Percentiles rank a stretch among this genome's conserved stretches.
Evolutionary conservation across 306 rosid species (phyloP).

Genomic region (Oxytropis ochrocephala): DNA sequence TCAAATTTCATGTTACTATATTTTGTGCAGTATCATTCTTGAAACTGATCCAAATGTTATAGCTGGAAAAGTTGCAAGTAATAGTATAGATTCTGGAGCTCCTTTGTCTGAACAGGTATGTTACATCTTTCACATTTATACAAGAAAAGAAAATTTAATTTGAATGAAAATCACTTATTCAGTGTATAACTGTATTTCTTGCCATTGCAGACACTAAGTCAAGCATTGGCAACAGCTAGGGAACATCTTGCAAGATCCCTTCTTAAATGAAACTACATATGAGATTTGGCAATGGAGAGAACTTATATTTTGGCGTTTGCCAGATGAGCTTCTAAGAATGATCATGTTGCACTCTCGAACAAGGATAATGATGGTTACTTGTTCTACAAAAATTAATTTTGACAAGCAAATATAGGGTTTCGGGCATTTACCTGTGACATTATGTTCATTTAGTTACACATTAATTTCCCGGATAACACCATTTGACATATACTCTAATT

Average conservation of each 20-base stretch:
- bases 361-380: constrained; percentile 10
- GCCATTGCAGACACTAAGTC: constrained; percentile 76
- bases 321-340: constrained; percentile 15
- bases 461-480: no score
- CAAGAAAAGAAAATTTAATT: neutral
- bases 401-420: neutral
- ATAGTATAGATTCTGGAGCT: constrained; percentile 73
- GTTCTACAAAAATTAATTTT: neutral
- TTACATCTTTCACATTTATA: constrained; percentile 4
- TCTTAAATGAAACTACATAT: constrained; percentile 56
- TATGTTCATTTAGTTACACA: no score
- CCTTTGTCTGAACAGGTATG: constrained; percentile 95
- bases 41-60: constrained; percentile 89
- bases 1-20: constrained; percentile 11
- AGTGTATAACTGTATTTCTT: neutral
- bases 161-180: neutral
- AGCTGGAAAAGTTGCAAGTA: constrained; percentile 91
- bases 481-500: no score
- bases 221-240: constrained; percentile 95
- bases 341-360: neutral
- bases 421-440: no score
- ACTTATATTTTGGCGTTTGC: neutral
- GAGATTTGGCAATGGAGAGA: constrained; percentile 19
- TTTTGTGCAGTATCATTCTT: constrained; percentile 70
- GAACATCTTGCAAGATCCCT: constrained; percentile 92